These are phyloP conservation scores for Bjerkandera adusta DNA, from an alignment of 1,284 basidiomycete species.

Conservation along the genomic window DNA sequence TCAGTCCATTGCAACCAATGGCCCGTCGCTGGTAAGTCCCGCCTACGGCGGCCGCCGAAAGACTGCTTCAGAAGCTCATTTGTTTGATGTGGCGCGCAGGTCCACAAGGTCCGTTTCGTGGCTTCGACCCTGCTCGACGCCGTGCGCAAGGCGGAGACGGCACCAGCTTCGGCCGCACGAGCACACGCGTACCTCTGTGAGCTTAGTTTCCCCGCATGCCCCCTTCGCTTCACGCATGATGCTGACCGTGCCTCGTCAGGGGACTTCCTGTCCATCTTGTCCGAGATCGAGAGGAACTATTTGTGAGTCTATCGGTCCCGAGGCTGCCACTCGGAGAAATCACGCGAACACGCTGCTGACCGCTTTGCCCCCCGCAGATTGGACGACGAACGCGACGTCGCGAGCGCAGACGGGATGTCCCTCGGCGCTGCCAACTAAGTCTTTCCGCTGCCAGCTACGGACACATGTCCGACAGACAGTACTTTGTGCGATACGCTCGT, in stretches of 20 bases:
- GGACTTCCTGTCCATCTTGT: constrained; percentile 87
- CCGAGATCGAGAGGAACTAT: constrained; percentile 86
- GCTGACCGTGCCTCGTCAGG: constrained; percentile 41
- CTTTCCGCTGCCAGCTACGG: neutral
- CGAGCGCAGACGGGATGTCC: constrained; percentile 52
- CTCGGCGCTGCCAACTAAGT: constrained; percentile 37
- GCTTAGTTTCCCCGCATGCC: constrained; percentile 29
- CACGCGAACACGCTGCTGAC: constrained; percentile 19
- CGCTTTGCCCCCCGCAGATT: constrained; percentile 41
- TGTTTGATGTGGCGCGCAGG: constrained; percentile 37
- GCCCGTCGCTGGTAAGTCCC: constrained; percentile 66
- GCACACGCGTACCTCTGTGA: constrained; percentile 79
- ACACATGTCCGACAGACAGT: constrained; percentile 8
- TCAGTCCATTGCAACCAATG: constrained; percentile 87
- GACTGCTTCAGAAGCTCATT: constrained; percentile 5
- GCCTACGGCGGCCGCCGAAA: neutral
- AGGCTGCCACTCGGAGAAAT: constrained; percentile 12
- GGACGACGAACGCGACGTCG: constrained; percentile 71
- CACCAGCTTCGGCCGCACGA: constrained; percentile 71
- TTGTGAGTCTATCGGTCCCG: constrained; percentile 45
- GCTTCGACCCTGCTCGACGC: constrained; percentile 85
- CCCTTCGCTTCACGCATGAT: constrained; percentile 6
- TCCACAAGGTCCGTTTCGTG: constrained; percentile 87
- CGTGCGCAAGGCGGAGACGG: constrained; percentile 77
- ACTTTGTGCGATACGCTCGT: neutral